phyloP scores from a whole-genome alignment of 208 protist species.

The Trypanosoma scelopori region DNA sequence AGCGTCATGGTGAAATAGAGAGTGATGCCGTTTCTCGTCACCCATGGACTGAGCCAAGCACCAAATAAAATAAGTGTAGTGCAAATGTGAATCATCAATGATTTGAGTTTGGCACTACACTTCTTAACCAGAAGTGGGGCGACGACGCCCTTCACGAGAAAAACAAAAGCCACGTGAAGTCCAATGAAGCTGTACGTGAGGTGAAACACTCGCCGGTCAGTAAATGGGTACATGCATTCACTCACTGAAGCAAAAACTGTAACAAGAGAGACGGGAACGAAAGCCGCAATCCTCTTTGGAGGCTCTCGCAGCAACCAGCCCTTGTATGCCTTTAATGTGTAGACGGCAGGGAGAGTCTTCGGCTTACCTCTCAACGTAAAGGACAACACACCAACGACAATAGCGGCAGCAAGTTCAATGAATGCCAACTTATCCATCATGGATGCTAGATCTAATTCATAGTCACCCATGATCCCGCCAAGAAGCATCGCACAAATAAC shows the following conservation, averaged over 20 bases:
- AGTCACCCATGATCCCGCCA: conserved; percentile 24
- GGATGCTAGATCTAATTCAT: background rate
- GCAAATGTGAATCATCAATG: conserved; percentile 7
- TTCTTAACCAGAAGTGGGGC: conserved; percentile 23
- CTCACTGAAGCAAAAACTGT: conserved; percentile 32
- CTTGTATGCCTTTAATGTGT: conserved; percentile 12
- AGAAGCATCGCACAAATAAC: conserved; percentile 16
- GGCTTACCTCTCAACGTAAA: background rate
- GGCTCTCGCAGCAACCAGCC: conserved; percentile 18
- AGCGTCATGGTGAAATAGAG: conserved; percentile 36
- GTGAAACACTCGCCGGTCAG: conserved; percentile 31
- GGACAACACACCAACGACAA: conserved; percentile 9
- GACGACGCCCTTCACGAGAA: conserved; percentile 32
- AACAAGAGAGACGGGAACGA: conserved; percentile 14
- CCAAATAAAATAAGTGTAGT: conserved; percentile 8
- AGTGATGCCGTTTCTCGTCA: conserved; percentile 14
- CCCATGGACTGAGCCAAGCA: conserved; percentile 13
- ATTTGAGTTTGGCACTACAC: background rate
- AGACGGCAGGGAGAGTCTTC: conserved; percentile 16
- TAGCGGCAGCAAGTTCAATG: conserved; percentile 17
- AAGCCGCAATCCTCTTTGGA: background rate
- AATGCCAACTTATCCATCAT: conserved; percentile 5
- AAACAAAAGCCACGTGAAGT: conserved; percentile 33
- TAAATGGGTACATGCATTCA: conserved; percentile 50
- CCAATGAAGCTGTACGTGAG: conserved; percentile 41